Evolutionary conservation across 345 rosid species (phyloP).

Genomic region (Eucalyptus victrix): DNA sequence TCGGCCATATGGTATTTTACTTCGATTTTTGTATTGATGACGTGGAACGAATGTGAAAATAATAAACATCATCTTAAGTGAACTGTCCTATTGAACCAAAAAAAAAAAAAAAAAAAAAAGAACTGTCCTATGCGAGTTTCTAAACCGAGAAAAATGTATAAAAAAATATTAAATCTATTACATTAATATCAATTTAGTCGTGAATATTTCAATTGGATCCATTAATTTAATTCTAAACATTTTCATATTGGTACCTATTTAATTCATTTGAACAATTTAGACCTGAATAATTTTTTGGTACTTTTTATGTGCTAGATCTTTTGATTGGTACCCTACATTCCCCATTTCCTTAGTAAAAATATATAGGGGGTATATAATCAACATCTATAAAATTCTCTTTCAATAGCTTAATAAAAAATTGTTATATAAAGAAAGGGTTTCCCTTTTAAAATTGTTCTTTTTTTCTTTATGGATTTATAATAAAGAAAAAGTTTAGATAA

Average conservation of each 20-base stretch:
- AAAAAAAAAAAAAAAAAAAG: neutral
- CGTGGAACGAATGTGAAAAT: neutral
- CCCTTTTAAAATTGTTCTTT: neutral
- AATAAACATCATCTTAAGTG: neutral
- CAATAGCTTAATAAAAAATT: neutral
- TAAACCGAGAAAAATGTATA: neutral
- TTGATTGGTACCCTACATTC: neutral
- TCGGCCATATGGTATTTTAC: neutral
- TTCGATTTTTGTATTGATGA: neutral
- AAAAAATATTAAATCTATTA: no score
- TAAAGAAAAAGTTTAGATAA: neutral
- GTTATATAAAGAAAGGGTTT: neutral
- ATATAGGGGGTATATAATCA: neutral
- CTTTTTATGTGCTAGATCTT: neutral
- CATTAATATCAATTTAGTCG: no score
- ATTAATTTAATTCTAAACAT: fast-evolving
- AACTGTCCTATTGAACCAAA: neutral
- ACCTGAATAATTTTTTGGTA: neutral
- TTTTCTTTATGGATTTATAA: neutral
- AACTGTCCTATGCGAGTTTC: neutral
- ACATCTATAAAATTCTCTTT: neutral
- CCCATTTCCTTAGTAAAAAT: neutral
- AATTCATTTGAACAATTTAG: no score
- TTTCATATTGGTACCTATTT: no score
- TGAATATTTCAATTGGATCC: no score